Percentiles rank a stretch among this genome's conserved stretches.
These are phyloP conservation scores for Periconia digitata DNA, from an alignment of 2,329 filamentous ascomycete species.

Conservation along the genomic window DNA sequence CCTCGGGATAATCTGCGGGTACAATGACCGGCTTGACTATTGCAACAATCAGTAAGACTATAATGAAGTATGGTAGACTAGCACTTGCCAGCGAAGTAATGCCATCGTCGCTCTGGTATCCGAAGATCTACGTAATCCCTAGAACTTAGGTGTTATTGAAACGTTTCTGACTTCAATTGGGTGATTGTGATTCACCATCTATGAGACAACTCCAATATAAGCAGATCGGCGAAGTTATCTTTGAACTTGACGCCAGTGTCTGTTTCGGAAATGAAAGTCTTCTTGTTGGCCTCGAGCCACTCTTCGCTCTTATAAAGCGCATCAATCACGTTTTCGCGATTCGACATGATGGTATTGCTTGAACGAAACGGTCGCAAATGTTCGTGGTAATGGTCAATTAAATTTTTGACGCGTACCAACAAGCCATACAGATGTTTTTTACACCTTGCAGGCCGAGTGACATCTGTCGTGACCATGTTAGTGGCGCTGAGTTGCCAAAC, in stretches of 20 bases:
- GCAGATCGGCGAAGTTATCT: constrained; percentile 1
- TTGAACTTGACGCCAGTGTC: not conserved
- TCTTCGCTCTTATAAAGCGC: not conserved
- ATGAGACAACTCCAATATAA: not conserved
- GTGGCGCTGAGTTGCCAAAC: not conserved
- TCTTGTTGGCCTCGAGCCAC: not conserved
- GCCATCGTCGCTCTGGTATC: not conserved
- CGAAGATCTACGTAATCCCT: not conserved
- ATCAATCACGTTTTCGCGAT: not conserved
- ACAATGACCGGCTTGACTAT: constrained; percentile 1
- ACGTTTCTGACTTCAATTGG: not conserved
- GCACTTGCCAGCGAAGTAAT: not conserved
- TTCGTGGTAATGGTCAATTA: constrained; percentile 1
- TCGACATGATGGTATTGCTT: not conserved
- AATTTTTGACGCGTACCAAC: not conserved
- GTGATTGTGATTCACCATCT: not conserved
- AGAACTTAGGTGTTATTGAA: not conserved
- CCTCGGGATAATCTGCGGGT: not conserved
- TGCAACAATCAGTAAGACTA: not conserved
- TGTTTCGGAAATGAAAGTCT: not conserved
- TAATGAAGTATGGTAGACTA: not conserved
- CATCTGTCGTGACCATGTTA: not conserved
- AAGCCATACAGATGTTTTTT: not conserved
- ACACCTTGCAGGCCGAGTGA: not conserved
- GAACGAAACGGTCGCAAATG: not conserved